phyloP scores from a whole-genome alignment of 1,284 basidiomycete species.

The Austroboletus rostrupii region DNA sequence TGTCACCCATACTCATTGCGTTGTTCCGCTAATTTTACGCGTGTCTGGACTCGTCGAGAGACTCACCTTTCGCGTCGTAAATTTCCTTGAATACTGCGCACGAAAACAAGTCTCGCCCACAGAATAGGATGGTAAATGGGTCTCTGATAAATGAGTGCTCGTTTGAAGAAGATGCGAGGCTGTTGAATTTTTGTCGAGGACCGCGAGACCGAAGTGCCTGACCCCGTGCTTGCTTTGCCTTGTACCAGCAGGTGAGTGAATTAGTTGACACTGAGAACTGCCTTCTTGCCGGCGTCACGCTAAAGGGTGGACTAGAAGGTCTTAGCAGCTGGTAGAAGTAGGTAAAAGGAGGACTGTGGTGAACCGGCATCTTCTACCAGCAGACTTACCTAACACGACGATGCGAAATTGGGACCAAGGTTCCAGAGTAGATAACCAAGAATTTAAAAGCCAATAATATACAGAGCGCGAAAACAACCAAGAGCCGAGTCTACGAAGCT shows the following conservation, averaged over 20 bases:
- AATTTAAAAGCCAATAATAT: background rate
- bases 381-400: too few relatives aligned
- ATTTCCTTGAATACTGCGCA: constrained; percentile 43
- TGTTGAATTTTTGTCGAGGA: background rate
- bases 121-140: constrained; percentile 48
- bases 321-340: background rate
- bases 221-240: background rate
- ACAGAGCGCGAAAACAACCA: constrained; percentile 5
- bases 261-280: background rate
- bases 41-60: background rate
- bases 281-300: background rate
- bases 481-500: constrained; percentile 15
- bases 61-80: constrained; percentile 37
- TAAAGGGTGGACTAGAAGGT: background rate
- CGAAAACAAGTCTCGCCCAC: constrained; percentile 58
- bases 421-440: background rate
- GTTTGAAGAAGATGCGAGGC: background rate
- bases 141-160: constrained; percentile 4
- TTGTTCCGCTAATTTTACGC: background rate
- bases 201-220: background rate
- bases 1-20: background rate
- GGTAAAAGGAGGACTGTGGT: background rate
- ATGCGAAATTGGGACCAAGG: too few relatives aligned
- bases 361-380: background rate
- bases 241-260: background rate